Evolutionary conservation across 176 grass and related monocot genomes (phyloP).

Genomic region (Raddia guianensis): DNA sequence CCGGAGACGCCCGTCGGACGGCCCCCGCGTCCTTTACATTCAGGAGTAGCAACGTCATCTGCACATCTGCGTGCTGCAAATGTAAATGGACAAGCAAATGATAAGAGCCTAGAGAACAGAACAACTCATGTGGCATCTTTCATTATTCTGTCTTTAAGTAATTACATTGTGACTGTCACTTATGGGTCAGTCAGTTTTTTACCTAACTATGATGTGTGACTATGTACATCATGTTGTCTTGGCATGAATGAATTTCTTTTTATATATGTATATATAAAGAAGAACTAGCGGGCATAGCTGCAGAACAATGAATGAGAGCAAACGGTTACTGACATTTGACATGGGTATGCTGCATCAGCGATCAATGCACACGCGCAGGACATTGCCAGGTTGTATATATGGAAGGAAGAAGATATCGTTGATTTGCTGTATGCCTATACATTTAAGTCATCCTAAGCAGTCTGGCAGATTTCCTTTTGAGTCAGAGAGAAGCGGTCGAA

Average conservation of each 20-base stretch:
- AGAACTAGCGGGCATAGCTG: conserved; percentile 26
- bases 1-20: no score
- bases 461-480: conserved; percentile 14
- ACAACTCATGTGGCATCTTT: background rate
- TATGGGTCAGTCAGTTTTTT: conserved; percentile 28
- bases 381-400: conserved; percentile 9
- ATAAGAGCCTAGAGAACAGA: background rate
- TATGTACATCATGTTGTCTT: conserved; percentile 43
- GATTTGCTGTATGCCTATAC: background rate
- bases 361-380: conserved; percentile 26
- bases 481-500: background rate
- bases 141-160: conserved; percentile 16
- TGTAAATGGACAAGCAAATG: background rate
- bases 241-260: background rate
- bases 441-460: background rate
- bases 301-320: conserved; percentile 35
- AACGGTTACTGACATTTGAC: background rate
- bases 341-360: conserved; percentile 15
- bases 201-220: conserved; percentile 31
- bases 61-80: background rate
- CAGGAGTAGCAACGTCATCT: background rate
- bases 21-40: background rate
- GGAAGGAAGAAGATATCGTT: conserved; percentile 9
- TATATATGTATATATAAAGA: conserved; percentile 16
- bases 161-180: background rate